Percentiles rank a stretch among this genome's conserved stretches.
These are phyloP conservation scores for Phytophthora crassamura DNA, from an alignment of 352 stramenopile genomes.

Conservation along the genomic window DNA sequence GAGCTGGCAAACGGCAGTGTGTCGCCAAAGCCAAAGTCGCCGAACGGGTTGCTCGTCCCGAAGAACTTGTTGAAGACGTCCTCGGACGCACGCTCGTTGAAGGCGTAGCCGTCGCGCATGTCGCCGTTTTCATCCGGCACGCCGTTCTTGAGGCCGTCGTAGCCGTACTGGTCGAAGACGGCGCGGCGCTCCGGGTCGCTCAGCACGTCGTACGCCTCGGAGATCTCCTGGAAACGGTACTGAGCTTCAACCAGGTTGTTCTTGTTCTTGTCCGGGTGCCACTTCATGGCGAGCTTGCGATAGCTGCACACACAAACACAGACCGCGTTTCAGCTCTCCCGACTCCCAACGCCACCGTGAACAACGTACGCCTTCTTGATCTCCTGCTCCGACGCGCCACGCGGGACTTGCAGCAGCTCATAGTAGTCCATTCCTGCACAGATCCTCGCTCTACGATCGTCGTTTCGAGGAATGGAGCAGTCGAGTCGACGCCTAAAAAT, in stretches of 20 bases:
- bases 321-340: neutral
- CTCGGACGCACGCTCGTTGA: slow-evolving; percentile 90
- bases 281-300: slow-evolving; percentile 94
- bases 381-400: slow-evolving; percentile 81
- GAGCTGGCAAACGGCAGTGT: slow-evolving; percentile 85
- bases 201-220: slow-evolving; percentile 95
- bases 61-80: slow-evolving; percentile 95
- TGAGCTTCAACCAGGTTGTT: slow-evolving; percentile 86
- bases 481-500: slow-evolving; percentile 21
- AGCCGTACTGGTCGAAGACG: slow-evolving; percentile 95
- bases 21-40: slow-evolving; percentile 91
- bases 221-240: slow-evolving; percentile 95
- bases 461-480: slow-evolving; percentile 33
- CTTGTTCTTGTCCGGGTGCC: slow-evolving; percentile 97
- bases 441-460: neutral
- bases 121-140: slow-evolving; percentile 81
- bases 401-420: slow-evolving; percentile 88
- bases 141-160: slow-evolving; percentile 93
- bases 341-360: neutral
- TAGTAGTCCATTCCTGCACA: slow-evolving; percentile 88
- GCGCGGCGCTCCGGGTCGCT: slow-evolving; percentile 91
- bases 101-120: slow-evolving; percentile 86
- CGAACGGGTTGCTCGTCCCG: slow-evolving; percentile 92
- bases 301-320: slow-evolving; percentile 72
- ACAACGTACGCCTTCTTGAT: slow-evolving; percentile 92